Conservation (phyloP, 768 basidiomycete genomes). For the Suillus sp. region DNA sequence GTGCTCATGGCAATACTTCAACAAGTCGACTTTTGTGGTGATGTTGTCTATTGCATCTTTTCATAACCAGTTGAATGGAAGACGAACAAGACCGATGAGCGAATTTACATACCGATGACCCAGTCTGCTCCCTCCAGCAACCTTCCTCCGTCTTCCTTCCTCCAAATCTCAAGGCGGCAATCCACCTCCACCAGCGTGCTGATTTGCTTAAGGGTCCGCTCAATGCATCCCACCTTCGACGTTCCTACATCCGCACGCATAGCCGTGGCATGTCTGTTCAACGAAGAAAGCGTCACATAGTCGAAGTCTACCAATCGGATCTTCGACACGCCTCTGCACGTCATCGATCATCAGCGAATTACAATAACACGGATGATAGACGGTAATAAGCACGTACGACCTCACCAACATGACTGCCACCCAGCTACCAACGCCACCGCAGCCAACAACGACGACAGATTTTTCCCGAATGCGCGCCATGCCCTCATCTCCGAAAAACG, state of each 20-base stretch:
- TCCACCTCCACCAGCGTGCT: conserved; percentile 91
- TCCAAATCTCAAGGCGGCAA: conserved; percentile 81
- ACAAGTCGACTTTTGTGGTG: conserved; percentile 90
- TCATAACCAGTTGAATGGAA: conserved; percentile 9
- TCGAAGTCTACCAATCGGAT: conserved; percentile 93
- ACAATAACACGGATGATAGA: not conserved
- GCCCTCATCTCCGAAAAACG: conserved; percentile 89
- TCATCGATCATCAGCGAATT: conserved; percentile 11
- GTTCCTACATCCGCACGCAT: conserved; percentile 88
- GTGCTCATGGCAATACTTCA: conserved; percentile 83
- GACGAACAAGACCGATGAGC: conserved; percentile 14
- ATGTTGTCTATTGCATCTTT: conserved; percentile 97
- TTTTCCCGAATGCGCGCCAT: conserved; percentile 78
- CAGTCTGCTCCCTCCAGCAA: conserved; percentile 87
- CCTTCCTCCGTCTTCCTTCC: conserved; percentile 72
- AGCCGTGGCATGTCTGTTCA: conserved; percentile 95
- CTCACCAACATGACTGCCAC: conserved; percentile 90
- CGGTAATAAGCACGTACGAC: conserved; percentile 58
- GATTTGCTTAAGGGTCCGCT: conserved; percentile 66
- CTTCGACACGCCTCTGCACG: conserved; percentile 65
- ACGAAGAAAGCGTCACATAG: conserved; percentile 90
- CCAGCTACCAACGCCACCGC: conserved; percentile 97
- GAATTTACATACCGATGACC: conserved; percentile 72
- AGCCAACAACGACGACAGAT: conserved; percentile 87
- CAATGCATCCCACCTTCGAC: conserved; percentile 84